Conservation (phyloP, 108 stramenopile genomes). For the Tribonema minus region DNA sequence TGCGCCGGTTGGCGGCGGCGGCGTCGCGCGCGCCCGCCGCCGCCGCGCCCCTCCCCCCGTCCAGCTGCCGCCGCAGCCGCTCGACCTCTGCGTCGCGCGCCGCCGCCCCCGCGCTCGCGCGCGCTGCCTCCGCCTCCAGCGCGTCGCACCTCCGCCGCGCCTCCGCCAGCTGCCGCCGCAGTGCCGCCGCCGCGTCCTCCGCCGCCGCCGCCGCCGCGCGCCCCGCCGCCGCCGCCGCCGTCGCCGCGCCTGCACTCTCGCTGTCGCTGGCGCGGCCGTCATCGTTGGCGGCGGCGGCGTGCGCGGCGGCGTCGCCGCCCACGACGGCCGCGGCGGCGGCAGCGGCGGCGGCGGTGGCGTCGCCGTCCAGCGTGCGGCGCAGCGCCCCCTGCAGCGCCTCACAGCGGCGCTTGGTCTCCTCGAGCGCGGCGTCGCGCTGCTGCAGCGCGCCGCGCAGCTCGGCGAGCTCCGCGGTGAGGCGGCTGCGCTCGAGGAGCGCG, state of each 20-base stretch:
- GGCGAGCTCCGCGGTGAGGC: not conserved
- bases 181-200: not conserved
- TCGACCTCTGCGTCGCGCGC: not conserved
- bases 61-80: not conserved
- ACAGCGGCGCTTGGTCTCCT: not conserved
- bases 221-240: not conserved
- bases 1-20: constrained; percentile 45
- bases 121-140: not conserved
- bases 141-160: not conserved
- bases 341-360: not conserved
- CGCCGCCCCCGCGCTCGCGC: not conserved
- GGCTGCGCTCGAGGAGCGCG: constrained; percentile 12
- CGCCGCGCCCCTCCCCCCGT: not conserved
- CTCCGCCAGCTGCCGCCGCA: not conserved
- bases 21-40: not conserved
- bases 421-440: not conserved
- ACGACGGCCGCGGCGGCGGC: not conserved
- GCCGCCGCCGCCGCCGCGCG: not conserved
- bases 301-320: not conserved
- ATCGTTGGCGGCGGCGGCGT: not conserved
- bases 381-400: constrained; percentile 1
- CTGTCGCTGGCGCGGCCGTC: not conserved
- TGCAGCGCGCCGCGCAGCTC: not conserved
- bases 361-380: not conserved
- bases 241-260: not conserved